Evolutionary conservation across 495 filamentous ascomycete species (phyloP).

Genomic region (Chaetomidium leptoderma): DNA sequence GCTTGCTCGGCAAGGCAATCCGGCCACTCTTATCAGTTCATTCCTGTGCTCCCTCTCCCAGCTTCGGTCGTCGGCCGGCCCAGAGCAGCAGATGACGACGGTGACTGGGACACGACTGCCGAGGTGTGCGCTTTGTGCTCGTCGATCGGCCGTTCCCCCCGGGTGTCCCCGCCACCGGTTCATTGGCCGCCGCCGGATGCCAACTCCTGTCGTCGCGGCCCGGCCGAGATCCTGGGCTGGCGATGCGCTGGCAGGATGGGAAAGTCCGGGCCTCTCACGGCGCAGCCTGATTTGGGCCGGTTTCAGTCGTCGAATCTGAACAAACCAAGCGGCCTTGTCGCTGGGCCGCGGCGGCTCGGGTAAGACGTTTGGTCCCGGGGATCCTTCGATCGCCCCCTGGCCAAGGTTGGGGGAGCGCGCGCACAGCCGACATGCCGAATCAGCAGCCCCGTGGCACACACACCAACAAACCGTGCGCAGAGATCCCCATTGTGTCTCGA

Average conservation of each 20-base stretch:
- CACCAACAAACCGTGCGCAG: slow-evolving; percentile 3
- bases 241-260: slow-evolving; percentile 13
- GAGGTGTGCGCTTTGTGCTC: background rate
- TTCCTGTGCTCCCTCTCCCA: background rate
- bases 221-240: background rate
- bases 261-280: background rate
- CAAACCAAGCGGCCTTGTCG: background rate
- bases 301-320: slow-evolving; percentile 3
- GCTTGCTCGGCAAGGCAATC: too few species aligned
- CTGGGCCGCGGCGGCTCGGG: slow-evolving; percentile 7
- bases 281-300: background rate
- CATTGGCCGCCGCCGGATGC: background rate
- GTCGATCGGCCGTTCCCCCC: background rate
- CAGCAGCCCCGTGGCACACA: slow-evolving; percentile 4
- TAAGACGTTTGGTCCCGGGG: background rate
- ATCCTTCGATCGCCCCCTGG: slow-evolving; percentile 1
- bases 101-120: background rate
- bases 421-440: background rate
- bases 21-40: background rate
- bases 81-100: background rate
- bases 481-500: background rate
- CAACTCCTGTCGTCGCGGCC: background rate
- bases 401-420: slow-evolving; percentile 5
- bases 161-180: background rate
- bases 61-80: background rate